Evolutionary conservation across 73 alveolate species (phyloP).

Genomic region (Uronychia setigera): DNA sequence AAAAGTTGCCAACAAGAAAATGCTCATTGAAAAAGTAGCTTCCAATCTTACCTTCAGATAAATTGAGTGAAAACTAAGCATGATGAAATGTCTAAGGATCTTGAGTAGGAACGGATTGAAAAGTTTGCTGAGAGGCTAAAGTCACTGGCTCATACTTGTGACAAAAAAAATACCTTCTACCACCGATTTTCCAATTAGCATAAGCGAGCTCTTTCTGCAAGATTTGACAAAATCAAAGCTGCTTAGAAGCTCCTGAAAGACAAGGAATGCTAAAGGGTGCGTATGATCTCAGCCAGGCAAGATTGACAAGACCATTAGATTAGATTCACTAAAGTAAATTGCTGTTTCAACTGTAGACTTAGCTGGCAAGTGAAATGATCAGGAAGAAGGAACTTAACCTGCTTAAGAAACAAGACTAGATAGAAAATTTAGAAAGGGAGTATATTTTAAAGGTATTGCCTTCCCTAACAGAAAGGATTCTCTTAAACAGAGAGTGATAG

Average conservation of each 20-base stretch:
- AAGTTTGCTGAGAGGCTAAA: background rate
- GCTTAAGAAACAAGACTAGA: background rate
- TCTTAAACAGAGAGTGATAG: background rate
- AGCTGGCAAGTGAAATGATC: background rate
- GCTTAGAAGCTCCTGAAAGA: background rate
- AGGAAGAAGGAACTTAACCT: background rate
- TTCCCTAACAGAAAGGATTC: background rate
- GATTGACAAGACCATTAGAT: background rate
- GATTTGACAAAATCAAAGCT: background rate
- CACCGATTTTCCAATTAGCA: background rate
- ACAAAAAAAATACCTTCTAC: background rate
- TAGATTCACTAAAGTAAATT: background rate
- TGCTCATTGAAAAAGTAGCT: background rate
- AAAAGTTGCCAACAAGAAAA: background rate
- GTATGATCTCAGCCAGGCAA: background rate
- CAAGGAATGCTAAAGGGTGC: background rate
- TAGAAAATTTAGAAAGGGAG: background rate
- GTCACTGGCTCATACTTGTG: background rate
- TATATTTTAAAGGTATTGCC: background rate
- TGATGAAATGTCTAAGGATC: background rate
- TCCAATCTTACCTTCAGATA: background rate
- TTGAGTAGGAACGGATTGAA: background rate
- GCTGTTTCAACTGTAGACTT: background rate
- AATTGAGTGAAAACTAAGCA: background rate
- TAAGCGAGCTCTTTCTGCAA: background rate